Evolutionary conservation across 2,329 filamentous ascomycete species (phyloP).

Genomic region (Fusarium guadeloupense): DNA sequence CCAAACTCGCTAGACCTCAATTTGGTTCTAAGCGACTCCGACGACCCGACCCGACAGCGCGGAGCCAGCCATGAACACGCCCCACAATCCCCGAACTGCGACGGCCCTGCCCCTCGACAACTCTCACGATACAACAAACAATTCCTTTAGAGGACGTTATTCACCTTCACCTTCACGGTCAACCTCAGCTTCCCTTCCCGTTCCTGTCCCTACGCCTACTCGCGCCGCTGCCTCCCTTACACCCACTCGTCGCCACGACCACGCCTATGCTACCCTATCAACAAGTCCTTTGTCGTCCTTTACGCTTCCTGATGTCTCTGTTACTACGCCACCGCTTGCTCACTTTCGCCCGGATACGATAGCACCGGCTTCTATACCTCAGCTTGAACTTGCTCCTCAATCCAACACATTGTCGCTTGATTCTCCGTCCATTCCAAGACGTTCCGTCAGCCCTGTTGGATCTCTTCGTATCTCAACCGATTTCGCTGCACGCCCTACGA

Average conservation of each 20-base stretch:
- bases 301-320: slow-evolving; percentile 40
- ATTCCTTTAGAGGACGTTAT: slow-evolving; percentile 30
- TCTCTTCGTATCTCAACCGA: slow-evolving; percentile 54
- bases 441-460: slow-evolving; percentile 33
- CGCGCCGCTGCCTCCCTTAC: slow-evolving; percentile 30
- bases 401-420: slow-evolving; percentile 16
- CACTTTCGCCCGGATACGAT: slow-evolving; percentile 44
- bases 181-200: slow-evolving; percentile 30
- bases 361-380: slow-evolving; percentile 45
- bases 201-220: slow-evolving; percentile 26
- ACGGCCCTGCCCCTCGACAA: slow-evolving; percentile 42
- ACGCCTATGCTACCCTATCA: slow-evolving; percentile 33
- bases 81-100: slow-evolving; percentile 41
- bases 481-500: slow-evolving; percentile 37
- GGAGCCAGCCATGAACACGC: slow-evolving; percentile 48
- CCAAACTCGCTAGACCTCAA: slow-evolving; percentile 22
- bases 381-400: slow-evolving; percentile 34
- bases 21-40: slow-evolving; percentile 34
- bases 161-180: slow-evolving; percentile 33
- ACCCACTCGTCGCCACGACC: slow-evolving; percentile 31
- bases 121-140: slow-evolving; percentile 21
- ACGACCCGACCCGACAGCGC: slow-evolving; percentile 33
- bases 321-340: slow-evolving; percentile 36
- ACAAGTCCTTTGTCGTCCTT: slow-evolving; percentile 32
- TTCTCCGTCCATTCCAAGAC: slow-evolving; percentile 21